A percentile compares a stretch with the other conserved stretches of the same genome.
phyloP scores from a whole-genome alignment of 106 monocot genomes.

The Allium cepa region DNA sequence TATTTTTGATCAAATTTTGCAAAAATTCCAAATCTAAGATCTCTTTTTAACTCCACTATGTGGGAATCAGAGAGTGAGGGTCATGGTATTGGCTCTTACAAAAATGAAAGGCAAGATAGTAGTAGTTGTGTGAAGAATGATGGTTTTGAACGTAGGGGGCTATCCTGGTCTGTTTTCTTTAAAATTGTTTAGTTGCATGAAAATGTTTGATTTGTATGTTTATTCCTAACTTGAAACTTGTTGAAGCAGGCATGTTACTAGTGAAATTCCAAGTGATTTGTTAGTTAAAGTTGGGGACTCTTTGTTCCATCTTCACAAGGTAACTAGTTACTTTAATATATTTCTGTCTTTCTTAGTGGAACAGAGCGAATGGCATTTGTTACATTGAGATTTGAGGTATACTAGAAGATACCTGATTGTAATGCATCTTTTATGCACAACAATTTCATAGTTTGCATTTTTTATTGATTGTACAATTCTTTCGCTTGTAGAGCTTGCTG shows the following conservation, averaged over 20 bases:
- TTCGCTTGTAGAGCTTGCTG: too few relatives aligned
- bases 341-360: too few relatives aligned
- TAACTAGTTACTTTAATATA: slow-evolving; percentile 2
- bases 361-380: too few relatives aligned
- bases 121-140: slow-evolving; percentile 40
- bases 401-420: too few relatives aligned
- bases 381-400: too few relatives aligned
- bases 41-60: slow-evolving; percentile 25
- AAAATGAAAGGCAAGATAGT: slow-evolving; percentile 30
- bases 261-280: slow-evolving; percentile 85
- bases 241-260: slow-evolving; percentile 47
- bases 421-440: too few relatives aligned
- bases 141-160: slow-evolving; percentile 61
- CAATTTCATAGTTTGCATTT: too few relatives aligned
- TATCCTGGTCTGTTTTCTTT: slow-evolving; percentile 46
- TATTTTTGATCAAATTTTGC: not conserved
- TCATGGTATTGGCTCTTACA: slow-evolving; percentile 20
- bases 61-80: slow-evolving; percentile 77
- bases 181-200: not conserved
- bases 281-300: slow-evolving; percentile 54
- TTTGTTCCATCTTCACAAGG: slow-evolving; percentile 87
- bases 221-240: not conserved
- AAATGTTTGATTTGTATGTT: not conserved
- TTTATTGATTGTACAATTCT: too few relatives aligned
- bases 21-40: not conserved